Conservation (phyloP, 1,139 yeast species). For the Lodderomyces pseudojiufengensis region DNA sequence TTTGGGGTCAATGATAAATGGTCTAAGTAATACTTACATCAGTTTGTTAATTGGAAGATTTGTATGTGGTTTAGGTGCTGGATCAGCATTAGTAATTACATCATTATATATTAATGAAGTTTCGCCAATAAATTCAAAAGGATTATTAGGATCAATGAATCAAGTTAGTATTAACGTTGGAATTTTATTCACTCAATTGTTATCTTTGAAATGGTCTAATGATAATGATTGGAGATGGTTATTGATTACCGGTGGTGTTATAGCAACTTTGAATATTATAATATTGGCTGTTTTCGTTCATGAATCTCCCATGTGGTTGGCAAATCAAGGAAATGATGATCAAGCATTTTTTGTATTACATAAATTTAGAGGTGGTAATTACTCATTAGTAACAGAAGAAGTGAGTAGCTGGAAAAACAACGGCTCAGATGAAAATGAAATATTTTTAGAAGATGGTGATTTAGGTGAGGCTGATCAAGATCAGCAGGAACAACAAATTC, state of each 20-base stretch:
- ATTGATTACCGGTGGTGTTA: conserved; percentile 52
- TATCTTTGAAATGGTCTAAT: conserved; percentile 68
- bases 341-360: conserved; percentile 37
- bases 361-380: conserved; percentile 41
- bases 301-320: conserved; percentile 87
- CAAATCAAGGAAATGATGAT: conserved; percentile 28
- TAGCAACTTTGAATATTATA: conserved; percentile 50
- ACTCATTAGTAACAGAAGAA: conserved; percentile 32
- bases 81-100: conserved; percentile 78
- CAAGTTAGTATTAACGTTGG: conserved; percentile 86
- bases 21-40: conserved; percentile 42
- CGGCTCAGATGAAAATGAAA: conserved; percentile 7
- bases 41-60: conserved; percentile 66
- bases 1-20: conserved; percentile 67
- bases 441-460: conserved; percentile 17
- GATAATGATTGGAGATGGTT: conserved; percentile 69
- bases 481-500: conserved; percentile 6
- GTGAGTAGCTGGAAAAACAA: conserved; percentile 34
- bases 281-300: conserved; percentile 44
- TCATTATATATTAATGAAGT: conserved; percentile 81
- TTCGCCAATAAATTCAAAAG: conserved; percentile 64
- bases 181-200: conserved; percentile 69
- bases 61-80: conserved; percentile 81
- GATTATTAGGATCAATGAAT: conserved; percentile 81
- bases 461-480: not conserved